phyloP scores from a whole-genome alignment of 352 stramenopile species.

The Phytophthora vignae region DNA sequence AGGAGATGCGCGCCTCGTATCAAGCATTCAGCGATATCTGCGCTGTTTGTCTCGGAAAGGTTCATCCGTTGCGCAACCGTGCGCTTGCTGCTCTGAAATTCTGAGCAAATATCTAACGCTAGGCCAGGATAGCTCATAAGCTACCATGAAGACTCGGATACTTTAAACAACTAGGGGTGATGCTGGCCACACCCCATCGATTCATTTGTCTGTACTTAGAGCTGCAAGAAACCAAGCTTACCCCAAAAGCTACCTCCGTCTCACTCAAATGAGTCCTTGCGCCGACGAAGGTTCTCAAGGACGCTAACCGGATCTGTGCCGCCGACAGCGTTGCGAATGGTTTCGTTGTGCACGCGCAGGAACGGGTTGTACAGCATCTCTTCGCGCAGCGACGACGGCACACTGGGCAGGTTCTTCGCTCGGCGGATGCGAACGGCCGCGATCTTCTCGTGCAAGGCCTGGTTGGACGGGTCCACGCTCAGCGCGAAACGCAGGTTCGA shows the following conservation, averaged over 20 bases:
- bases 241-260: background rate
- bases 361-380: constrained; percentile 92
- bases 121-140: background rate
- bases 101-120: constrained; percentile 26
- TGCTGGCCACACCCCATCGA: constrained; percentile 4
- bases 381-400: constrained; percentile 90
- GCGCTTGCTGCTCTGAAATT: constrained; percentile 38
- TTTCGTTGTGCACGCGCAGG: constrained; percentile 84
- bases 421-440: constrained; percentile 78
- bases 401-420: constrained; percentile 89
- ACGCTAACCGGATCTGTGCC: constrained; percentile 82
- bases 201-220: constrained; percentile 1
- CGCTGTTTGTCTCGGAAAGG: constrained; percentile 40
- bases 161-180: too few species aligned
- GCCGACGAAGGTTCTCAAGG: constrained; percentile 77
- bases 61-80: constrained; percentile 39
- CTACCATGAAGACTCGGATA: background rate
- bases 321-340: constrained; percentile 83
- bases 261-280: constrained; percentile 83
- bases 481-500: constrained; percentile 94
- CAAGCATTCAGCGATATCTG: constrained; percentile 41
- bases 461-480: constrained; percentile 93
- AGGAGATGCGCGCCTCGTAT: constrained; percentile 46
- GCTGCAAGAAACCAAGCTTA: background rate
- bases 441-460: constrained; percentile 86